A percentile compares a stretch with the other conserved stretches of the same genome.
Evolutionary conservation across 2,329 filamentous ascomycete genomes (phyloP).

Genomic region (Lachnellula suecica): DNA sequence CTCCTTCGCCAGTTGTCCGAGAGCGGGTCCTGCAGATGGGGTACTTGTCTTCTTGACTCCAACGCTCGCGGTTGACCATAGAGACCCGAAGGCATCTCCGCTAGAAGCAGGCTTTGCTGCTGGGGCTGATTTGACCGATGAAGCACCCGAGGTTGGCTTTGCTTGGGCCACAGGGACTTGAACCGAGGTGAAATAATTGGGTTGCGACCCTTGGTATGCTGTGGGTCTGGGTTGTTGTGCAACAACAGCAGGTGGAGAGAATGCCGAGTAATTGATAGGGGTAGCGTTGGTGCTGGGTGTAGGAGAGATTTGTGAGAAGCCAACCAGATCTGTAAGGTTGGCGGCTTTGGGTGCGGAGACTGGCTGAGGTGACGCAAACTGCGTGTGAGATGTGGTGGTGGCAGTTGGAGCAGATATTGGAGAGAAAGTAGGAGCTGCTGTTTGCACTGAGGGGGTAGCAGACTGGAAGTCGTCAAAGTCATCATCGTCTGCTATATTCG

Average conservation of each 20-base stretch:
- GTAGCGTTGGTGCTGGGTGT: slow-evolving; percentile 55
- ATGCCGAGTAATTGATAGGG: slow-evolving; percentile 63
- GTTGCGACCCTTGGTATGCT: slow-evolving; percentile 73
- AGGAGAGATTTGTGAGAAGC: slow-evolving; percentile 79
- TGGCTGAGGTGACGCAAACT: slow-evolving; percentile 81
- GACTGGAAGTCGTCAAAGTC: slow-evolving; percentile 99
- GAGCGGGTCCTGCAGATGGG: slow-evolving; percentile 67
- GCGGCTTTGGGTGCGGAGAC: slow-evolving; percentile 79
- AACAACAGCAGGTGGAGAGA: slow-evolving; percentile 47
- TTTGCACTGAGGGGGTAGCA: slow-evolving; percentile 58
- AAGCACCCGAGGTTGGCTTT: slow-evolving; percentile 27
- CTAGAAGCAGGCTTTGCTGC: slow-evolving; percentile 56
- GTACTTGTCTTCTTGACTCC: slow-evolving; percentile 73
- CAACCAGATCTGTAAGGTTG: slow-evolving; percentile 77
- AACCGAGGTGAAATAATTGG: slow-evolving; percentile 95
- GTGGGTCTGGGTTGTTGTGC: slow-evolving; percentile 45
- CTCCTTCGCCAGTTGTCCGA: slow-evolving; percentile 96
- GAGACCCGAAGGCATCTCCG: slow-evolving; percentile 84
- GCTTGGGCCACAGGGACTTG: slow-evolving; percentile 41
- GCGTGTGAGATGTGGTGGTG: slow-evolving; percentile 57
- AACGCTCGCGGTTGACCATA: slow-evolving; percentile 71
- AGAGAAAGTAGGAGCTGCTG: slow-evolving; percentile 41
- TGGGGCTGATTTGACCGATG: slow-evolving; percentile 48
- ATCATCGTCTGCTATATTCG: slow-evolving; percentile 68
- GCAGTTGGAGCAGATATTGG: slow-evolving; percentile 44